Evolutionary conservation across 2,329 filamentous ascomycete species (phyloP).

Genomic region (Pseudophaeomoniella oleicola): DNA sequence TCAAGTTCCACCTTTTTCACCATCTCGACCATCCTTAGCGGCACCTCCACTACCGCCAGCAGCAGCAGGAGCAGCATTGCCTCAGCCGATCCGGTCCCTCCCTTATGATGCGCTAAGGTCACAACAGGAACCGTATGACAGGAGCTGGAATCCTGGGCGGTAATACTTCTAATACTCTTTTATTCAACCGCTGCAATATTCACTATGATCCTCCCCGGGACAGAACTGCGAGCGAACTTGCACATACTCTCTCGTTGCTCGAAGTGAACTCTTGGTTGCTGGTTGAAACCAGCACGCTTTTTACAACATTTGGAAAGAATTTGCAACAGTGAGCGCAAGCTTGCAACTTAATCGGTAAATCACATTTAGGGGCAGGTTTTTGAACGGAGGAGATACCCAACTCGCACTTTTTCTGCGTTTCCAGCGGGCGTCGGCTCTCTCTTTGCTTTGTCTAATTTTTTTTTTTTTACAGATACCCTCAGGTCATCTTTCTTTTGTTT

Average conservation of each 20-base stretch:
- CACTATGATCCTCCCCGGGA: background rate
- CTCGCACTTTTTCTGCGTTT: background rate
- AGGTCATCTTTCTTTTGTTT: background rate
- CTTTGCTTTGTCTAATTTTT: background rate
- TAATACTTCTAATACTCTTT: constrained; percentile 1
- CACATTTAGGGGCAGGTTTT: too few relatives aligned
- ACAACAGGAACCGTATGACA: constrained; percentile 1
- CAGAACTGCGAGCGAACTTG: background rate
- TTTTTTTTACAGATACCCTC: too few relatives aligned
- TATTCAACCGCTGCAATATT: background rate
- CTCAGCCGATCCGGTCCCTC: background rate
- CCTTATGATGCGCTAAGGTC: constrained; percentile 1
- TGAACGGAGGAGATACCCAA: background rate
- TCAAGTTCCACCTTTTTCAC: background rate
- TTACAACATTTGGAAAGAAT: background rate
- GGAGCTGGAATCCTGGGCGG: constrained; percentile 3
- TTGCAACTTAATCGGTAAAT: background rate
- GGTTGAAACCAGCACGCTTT: too few relatives aligned
- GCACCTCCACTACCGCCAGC: constrained; percentile 1
- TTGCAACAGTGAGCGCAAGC: background rate
- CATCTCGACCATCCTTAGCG: background rate
- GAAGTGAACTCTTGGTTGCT: too few relatives aligned
- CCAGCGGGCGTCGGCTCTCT: background rate
- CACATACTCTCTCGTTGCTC: too few relatives aligned
- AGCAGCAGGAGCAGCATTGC: background rate